A percentile compares a stretch with the other conserved stretches of the same genome.
Evolutionary conservation across 2,329 filamentous ascomycete species (phyloP).

Genomic region (Cladobotryum mycophilum): DNA sequence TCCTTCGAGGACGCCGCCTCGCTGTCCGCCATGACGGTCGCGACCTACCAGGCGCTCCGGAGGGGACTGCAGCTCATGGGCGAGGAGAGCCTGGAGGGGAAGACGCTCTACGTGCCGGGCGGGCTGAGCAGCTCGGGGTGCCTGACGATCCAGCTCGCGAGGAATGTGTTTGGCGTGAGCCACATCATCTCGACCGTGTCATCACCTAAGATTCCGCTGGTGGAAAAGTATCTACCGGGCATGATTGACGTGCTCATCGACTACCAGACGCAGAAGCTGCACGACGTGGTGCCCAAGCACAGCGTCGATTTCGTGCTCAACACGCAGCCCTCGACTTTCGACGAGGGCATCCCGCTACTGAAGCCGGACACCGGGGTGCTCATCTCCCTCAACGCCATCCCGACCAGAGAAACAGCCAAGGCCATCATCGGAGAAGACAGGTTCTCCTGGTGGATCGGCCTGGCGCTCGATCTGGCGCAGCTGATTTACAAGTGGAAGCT

Average conservation of each 20-base stretch:
- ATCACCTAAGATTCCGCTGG: constrained; percentile 42
- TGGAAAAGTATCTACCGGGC: constrained; percentile 35
- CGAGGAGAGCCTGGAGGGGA: constrained; percentile 37
- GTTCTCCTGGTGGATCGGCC: constrained; percentile 33
- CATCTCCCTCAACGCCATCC: constrained; percentile 35
- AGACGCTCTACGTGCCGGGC: constrained; percentile 46
- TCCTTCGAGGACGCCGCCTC: constrained; percentile 33
- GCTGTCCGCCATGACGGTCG: constrained; percentile 32
- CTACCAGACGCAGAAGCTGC: constrained; percentile 38
- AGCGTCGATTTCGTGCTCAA: constrained; percentile 46
- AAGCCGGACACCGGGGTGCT: constrained; percentile 32
- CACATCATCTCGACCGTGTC: constrained; percentile 47
- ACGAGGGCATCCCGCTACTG: constrained; percentile 33
- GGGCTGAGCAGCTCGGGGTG: constrained; percentile 44
- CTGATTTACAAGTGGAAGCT: constrained; percentile 37
- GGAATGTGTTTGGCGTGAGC: constrained; percentile 41
- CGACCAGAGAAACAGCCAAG: constrained; percentile 23
- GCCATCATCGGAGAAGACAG: constrained; percentile 25
- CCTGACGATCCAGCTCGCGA: constrained; percentile 42
- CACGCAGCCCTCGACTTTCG: constrained; percentile 36
- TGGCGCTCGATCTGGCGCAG: constrained; percentile 30
- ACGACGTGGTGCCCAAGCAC: constrained; percentile 30
- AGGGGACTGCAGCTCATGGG: constrained; percentile 32
- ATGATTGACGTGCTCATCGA: constrained; percentile 46
- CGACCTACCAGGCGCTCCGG: constrained; percentile 38